Conservation (phyloP, 2,329 filamentous ascomycete species). For the Ophiocordyceps camponoti-rufipedis region DNA sequence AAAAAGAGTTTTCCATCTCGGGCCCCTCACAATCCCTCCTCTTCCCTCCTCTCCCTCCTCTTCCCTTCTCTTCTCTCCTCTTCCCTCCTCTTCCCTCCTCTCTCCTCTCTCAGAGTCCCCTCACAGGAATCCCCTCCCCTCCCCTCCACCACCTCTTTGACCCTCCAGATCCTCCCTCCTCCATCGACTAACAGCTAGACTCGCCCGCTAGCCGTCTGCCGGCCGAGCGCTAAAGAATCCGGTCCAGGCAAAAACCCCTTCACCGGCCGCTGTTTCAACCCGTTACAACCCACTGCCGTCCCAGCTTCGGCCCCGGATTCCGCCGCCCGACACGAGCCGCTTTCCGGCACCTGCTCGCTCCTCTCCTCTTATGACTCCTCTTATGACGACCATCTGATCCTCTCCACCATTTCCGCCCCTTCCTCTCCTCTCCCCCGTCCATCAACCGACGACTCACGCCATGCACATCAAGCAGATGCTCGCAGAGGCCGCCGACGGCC, state of each 20-base stretch:
- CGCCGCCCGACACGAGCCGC: too few species aligned
- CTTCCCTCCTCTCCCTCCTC: background rate
- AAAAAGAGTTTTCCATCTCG: background rate
- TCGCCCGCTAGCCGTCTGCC: background rate
- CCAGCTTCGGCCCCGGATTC: too few species aligned
- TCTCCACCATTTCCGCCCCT: background rate
- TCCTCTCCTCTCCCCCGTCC: background rate
- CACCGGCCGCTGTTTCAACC: too few species aligned
- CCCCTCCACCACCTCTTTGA: background rate
- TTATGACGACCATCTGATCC: too few species aligned
- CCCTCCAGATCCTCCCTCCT: background rate
- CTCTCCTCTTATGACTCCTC: too few species aligned
- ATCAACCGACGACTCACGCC: background rate
- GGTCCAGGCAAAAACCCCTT: too few species aligned
- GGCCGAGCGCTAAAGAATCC: too few species aligned
- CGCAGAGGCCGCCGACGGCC: slow-evolving; percentile 57
- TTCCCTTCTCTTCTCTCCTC: background rate
- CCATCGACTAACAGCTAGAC: background rate
- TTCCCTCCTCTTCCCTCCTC: too few species aligned
- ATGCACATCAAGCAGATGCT: slow-evolving; percentile 98
- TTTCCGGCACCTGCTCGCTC: background rate
- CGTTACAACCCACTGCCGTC: too few species aligned
- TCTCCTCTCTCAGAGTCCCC: too few species aligned
- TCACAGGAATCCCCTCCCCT: background rate
- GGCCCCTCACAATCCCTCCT: background rate